These are phyloP conservation scores for Tremellales sp. DNA, from an alignment of 1,284 basidiomycete genomes.

Conservation along the genomic window DNA sequence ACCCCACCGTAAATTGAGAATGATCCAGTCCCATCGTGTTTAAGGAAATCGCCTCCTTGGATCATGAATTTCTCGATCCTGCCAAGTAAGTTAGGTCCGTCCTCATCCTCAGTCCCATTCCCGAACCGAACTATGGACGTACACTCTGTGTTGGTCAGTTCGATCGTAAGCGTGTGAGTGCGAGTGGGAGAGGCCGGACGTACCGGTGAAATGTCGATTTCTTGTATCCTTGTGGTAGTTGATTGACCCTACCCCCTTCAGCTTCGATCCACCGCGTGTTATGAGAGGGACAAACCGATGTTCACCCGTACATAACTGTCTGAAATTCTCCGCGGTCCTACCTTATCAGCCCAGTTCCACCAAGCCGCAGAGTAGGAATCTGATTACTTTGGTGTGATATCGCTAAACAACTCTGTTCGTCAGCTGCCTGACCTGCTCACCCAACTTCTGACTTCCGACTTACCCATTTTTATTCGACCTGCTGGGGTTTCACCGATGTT, in stretches of 20 bases:
- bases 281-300: conserved; percentile 65
- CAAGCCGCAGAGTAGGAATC: conserved; percentile 1
- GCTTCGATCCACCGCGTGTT: too few relatives aligned
- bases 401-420: conserved; percentile 39
- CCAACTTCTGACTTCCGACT: conserved; percentile 7
- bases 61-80: conserved; percentile 52
- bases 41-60: conserved; percentile 65
- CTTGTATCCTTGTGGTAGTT: conserved; percentile 84
- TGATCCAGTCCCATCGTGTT: conserved; percentile 90
- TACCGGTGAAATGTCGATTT: conserved; percentile 86
- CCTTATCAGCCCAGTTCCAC: neutral
- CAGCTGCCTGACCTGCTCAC: neutral
- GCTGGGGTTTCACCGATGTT: conserved; percentile 92
- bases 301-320: conserved; percentile 95
- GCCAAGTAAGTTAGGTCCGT: too few relatives aligned
- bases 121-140: too few relatives aligned
- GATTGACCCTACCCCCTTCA: conserved; percentile 83
- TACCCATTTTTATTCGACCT: conserved; percentile 86
- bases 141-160: too few relatives aligned
- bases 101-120: too few relatives aligned
- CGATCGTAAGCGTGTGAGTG: conserved; percentile 4
- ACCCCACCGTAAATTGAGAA: conserved; percentile 89
- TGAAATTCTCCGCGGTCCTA: conserved; percentile 95
- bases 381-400: conserved; percentile 45
- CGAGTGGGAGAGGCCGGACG: conserved; percentile 18